Conservation (phyloP, 2,329 filamentous ascomycete genomes). For the Hymenoscyphus fraxineus region DNA sequence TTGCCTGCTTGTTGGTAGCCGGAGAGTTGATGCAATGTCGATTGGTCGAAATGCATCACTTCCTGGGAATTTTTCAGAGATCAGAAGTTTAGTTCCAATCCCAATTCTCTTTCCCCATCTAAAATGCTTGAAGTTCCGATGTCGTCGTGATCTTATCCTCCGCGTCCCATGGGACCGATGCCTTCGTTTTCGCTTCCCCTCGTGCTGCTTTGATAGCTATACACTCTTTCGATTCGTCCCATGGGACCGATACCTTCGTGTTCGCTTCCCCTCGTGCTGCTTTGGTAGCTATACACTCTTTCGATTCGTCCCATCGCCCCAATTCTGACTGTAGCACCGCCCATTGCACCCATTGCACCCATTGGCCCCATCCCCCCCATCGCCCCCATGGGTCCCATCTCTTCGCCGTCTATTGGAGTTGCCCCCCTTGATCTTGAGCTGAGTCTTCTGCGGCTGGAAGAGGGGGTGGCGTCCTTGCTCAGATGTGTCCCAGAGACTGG, state of each 20-base stretch:
- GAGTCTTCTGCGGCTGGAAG: background rate
- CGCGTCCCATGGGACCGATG: background rate
- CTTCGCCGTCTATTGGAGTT: background rate
- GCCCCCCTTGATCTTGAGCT: background rate
- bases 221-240: background rate
- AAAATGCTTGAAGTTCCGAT: background rate
- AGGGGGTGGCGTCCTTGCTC: background rate
- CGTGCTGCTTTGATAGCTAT: background rate
- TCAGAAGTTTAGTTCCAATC: background rate
- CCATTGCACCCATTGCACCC: background rate
- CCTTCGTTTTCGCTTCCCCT: background rate
- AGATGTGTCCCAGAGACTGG: background rate
- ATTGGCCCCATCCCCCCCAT: conserved; percentile 1
- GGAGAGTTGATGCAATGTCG: background rate
- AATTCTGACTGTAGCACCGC: background rate
- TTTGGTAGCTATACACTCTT: conserved; percentile 1
- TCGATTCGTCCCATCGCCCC: background rate
- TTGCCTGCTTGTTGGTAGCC: background rate
- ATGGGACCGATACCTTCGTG: background rate
- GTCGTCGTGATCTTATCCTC: background rate
- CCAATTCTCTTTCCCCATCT: background rate
- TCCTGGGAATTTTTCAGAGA: background rate
- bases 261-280: background rate
- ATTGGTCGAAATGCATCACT: background rate
- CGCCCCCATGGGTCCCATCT: background rate